A percentile compares a stretch with the other conserved stretches of the same genome.
Conservation (phyloP, 441 rosid species). For the Arabidopsis hybrid region DNA sequence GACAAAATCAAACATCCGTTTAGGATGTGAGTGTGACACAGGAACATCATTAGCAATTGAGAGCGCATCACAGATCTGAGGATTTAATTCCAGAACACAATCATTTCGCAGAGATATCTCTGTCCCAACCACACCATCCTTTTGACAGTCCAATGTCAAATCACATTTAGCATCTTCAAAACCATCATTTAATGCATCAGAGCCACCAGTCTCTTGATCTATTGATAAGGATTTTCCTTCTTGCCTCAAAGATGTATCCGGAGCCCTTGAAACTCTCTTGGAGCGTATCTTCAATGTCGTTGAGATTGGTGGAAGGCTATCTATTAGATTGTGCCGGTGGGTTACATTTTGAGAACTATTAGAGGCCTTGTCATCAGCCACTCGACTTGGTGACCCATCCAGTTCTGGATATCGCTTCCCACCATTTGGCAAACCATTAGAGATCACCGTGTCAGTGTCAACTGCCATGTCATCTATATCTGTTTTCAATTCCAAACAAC, state of each 20-base stretch:
- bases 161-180: slow-evolving; percentile 46
- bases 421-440: slow-evolving; percentile 48
- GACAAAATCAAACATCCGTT: slow-evolving; percentile 79
- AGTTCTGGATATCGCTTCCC: slow-evolving; percentile 39
- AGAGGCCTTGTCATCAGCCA: slow-evolving; percentile 36
- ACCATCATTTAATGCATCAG: slow-evolving; percentile 45
- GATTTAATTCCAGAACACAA: slow-evolving; percentile 46
- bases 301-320: slow-evolving; percentile 51
- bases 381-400: slow-evolving; percentile 34
- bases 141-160: slow-evolving; percentile 42
- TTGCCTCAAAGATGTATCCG: slow-evolving; percentile 49
- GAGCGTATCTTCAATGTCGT: slow-evolving; percentile 57
- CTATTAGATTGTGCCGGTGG: slow-evolving; percentile 48
- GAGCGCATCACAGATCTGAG: slow-evolving; percentile 50
- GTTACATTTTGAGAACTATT: slow-evolving; percentile 44
- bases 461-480: slow-evolving; percentile 34
- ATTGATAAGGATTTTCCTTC: slow-evolving; percentile 40
- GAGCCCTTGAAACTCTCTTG: slow-evolving; percentile 46
- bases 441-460: slow-evolving; percentile 43
- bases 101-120: slow-evolving; percentile 39
- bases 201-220: slow-evolving; percentile 46
- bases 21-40: slow-evolving; percentile 51
- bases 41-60: slow-evolving; percentile 45
- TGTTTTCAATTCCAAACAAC: slow-evolving; percentile 41
- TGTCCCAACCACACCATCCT: slow-evolving; percentile 42